Evolutionary conservation across 2,329 filamentous ascomycete species (phyloP), one percentile per base, ranked within the genome.

Genomic region (Aspergillus fischeri): DNA sequence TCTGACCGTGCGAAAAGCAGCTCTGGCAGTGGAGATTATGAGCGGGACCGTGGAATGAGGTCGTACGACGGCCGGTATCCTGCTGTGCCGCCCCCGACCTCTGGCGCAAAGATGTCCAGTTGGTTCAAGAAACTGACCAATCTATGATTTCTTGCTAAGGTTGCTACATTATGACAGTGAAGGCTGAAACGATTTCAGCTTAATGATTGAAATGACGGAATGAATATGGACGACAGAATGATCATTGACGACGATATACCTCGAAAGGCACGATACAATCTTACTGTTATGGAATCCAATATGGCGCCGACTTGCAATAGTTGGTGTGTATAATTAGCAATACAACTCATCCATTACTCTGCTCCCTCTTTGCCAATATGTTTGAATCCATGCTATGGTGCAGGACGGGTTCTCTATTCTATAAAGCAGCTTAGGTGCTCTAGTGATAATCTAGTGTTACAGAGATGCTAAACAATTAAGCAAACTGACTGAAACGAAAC

Each of bases 71-170:
- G 51, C 59, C 69, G 60, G 3, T 67, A 68, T 56, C 62, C 57
- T 14, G 60, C 59, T 27, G 21, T 47, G 25, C 63, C 65, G 48
- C 64, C 64, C 20, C 62, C 67, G 24, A 63, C 57, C 49, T 65
- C 65, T 11, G 67, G 67, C 35, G 58, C 67, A 6, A 78, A 75
- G 62, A 69, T 72, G 57, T 68, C 73, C 11, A 75, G 70, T 58
- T 78, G 77, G 77, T 73, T 78, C 51, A 75, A 74, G 62, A 78
- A 76, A 61, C 60, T 78, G 45, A 74, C 74, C 21, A 69, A 65
- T 55, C 64, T 73, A 49, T 74, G 59, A 67, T 51, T 20, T 20
- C 14, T 17, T n/a, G 44, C 7, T 24, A 49, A 17, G 17, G 20
- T 20, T 50, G 24, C 42, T 42, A 45, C 49, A 45, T 55, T 51